Evolutionary conservation across 441 rosid genomes (phyloP), one percentile per base, ranked within the genome.

Genomic region (Dalechampia spathulata): DNA sequence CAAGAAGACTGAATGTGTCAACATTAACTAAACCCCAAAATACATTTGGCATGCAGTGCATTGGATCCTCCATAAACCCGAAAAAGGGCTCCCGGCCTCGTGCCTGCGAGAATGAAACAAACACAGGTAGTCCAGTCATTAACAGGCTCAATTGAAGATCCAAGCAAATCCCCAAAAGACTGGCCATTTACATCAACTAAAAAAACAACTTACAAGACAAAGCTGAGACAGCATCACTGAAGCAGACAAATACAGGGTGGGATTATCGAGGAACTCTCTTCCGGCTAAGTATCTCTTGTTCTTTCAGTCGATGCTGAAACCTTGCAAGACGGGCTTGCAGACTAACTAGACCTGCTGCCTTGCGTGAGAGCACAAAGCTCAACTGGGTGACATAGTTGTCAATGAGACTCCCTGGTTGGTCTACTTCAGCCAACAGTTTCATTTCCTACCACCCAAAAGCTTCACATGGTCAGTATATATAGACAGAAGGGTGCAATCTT

Each of bases 241-340:
- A n/a, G n/a, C n/a, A n/a, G n/a, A n/a, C 73, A 66, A 52, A 64
- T 30, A 59, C 51, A 45, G 53, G 59, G 8, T 20, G 43, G 22
- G 60, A 46, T 70, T 64, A 85, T 53, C 87, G 96, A 63, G 82
- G 89, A 59, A 87, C 82, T 79, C 91, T 81, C 75, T 86, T 93
- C 61, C 95, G 83, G 57, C 91, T 84, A 37, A 94, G 89, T 57
- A 90, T 86, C 75, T 94, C 99, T 64, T 83, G 96, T 68, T 94
- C 96, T 74, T 86, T 90, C 23, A 94, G 83, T 52, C 98, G 86
- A 68, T 94, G 97, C 72, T 90, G 99, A 74, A 94, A 90, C 75
- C 96, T 78, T 58, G 98, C 90, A 46, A 94, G 94, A 47, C 95
- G 79, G 27, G 99, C 90, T 74, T 90, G 96, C 58, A 94, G 98